These are phyloP conservation scores for Podaxis sp. DNA, from an alignment of 768 basidiomycete genomes.

Conservation along the genomic window DNA sequence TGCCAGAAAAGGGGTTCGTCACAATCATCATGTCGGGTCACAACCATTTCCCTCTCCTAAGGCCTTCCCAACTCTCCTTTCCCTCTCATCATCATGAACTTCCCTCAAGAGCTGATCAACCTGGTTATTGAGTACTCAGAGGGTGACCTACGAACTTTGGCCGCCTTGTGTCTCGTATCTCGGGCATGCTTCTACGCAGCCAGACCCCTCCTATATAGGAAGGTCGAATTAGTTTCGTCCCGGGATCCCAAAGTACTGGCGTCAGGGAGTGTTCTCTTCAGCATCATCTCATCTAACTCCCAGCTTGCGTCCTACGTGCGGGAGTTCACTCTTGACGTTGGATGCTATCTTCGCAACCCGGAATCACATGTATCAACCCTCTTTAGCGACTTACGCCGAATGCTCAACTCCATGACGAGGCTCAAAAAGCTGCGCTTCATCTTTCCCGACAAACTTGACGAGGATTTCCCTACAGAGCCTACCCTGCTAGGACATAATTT, in stretches of 20 bases:
- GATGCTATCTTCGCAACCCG: background rate
- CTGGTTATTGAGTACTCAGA: background rate
- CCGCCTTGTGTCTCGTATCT: background rate
- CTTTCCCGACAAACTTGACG: background rate
- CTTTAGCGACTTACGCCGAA: background rate
- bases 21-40: background rate
- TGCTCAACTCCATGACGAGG: background rate
- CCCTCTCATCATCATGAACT: background rate
- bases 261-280: background rate
- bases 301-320: conserved; percentile 2
- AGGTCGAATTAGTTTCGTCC: background rate
- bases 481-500: background rate
- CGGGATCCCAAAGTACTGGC: background rate
- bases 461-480: background rate
- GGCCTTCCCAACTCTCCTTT: background rate
- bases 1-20: background rate
- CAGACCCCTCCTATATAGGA: conserved; percentile 1
- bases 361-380: background rate
- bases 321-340: background rate
- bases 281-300: background rate
- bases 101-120: conserved; percentile 4
- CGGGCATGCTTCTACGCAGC: background rate
- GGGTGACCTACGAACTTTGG: background rate
- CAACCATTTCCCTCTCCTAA: background rate
- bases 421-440: background rate